Base-by-base conservation (phyloP, 2,329 filamentous ascomycete species). In the Ophiostoma australiae region DNA sequence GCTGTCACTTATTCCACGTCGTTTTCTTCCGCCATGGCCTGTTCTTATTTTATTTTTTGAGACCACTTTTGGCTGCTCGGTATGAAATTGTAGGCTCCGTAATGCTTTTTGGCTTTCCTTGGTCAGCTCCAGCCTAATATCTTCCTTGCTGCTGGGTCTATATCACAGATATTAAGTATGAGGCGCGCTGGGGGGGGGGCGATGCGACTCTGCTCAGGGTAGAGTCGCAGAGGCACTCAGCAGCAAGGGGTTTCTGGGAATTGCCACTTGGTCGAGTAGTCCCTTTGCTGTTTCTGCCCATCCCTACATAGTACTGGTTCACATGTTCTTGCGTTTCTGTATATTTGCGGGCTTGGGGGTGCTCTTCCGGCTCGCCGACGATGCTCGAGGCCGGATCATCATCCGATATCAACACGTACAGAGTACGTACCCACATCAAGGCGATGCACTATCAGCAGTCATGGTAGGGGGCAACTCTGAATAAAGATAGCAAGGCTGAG, bases 121-220 rank as follows among this genome's bases (percentile, higher is more conserved):
- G 52, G 52, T 58, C 23, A 58, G 52, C 52, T 58, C 52, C 23
- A 27, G 52, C n/a, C 52, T 58, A 58, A 58, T 58, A 13, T 58
- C 23, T 13, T 58, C 52, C 52, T 31, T 58, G 23, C 23, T 58
- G 52, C 52, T 23, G 23, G 23, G 23, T 23, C 52, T 58, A 58
- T 58, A 58, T 58, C 52, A 27, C n/a, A 58, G 8, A 23, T 58
- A 23, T 58, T 58, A 58, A 58, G 52, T 48, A 48, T 48, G 17
- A n/a, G 27, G 20, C 23, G 13, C 48, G n/a, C 52, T 58, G 52
- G 8, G 23, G 52, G 8, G 23, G 23, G 52, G 23, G 52, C 52
- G n/a, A 58, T 58, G 52, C 27, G 52, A 58, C n/a, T 58, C 52
- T 27, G 52, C 52, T 58, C 52, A 58, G 52, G 52, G 52, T 58